phyloP scores from a whole-genome alignment of 139 green algal genomes.

The Chlorella sp. region DNA sequence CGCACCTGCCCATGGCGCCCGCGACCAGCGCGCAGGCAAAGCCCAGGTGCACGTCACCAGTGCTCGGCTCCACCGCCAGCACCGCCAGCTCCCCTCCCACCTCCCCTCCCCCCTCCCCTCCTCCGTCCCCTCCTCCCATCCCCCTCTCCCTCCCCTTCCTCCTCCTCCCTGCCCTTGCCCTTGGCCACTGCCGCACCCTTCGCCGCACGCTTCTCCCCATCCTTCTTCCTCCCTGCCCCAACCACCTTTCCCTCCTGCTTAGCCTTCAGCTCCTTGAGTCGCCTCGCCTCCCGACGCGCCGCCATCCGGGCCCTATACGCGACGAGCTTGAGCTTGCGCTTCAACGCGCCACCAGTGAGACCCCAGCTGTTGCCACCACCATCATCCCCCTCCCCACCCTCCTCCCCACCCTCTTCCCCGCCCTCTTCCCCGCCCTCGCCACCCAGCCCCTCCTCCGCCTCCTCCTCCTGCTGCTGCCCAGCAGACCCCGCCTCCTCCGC shows the following conservation, averaged over 20 bases:
- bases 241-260: conserved; percentile 3
- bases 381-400: not conserved
- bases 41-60: not conserved
- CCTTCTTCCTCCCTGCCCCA: not conserved
- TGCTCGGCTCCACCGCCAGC: not conserved
- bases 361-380: not conserved
- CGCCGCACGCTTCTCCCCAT: conserved; percentile 3
- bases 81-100: not conserved
- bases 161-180: conserved; percentile 9
- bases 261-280: not conserved
- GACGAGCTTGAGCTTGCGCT: not conserved
- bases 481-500: not conserved
- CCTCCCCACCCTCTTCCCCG: not conserved
- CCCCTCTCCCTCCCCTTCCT: too few species aligned
- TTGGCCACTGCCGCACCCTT: not conserved
- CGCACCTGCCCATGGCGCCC: too few species aligned
- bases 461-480: not conserved
- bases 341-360: not conserved
- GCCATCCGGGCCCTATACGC: not conserved
- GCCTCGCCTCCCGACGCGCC: not conserved
- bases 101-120: too few species aligned
- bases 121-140: not conserved
- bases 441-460: conserved; percentile 1
- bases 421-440: conserved; percentile 17
- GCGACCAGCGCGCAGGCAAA: too few species aligned